Conservation (phyloP, 2,329 filamentous ascomycete species). For the Lasiodiplodia citricola region DNA sequence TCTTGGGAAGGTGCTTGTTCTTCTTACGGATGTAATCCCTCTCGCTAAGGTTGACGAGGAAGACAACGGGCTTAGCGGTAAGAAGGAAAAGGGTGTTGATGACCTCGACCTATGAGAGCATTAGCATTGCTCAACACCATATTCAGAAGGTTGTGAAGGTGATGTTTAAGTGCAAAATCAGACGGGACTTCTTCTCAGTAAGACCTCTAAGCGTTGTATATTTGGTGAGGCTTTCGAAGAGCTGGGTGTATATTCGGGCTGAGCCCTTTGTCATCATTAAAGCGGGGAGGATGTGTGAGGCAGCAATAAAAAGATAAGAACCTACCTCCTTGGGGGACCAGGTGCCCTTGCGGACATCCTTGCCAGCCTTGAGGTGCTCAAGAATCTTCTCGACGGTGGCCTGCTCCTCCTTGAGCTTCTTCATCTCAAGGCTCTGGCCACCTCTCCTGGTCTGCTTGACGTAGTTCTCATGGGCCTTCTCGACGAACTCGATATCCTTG, state of each 20-base stretch:
- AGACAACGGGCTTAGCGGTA: conserved; percentile 95
- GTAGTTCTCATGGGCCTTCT: conserved; percentile 90
- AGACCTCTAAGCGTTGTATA: conserved; percentile 75
- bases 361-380: conserved; percentile 80
- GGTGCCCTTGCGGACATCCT: conserved; percentile 88
- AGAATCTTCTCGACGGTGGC: conserved; percentile 91
- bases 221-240: conserved; percentile 89
- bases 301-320: conserved; percentile 33
- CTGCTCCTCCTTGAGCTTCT: conserved; percentile 94
- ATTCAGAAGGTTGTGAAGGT: background rate
- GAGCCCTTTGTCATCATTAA: conserved; percentile 98
- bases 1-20: conserved; percentile 97
- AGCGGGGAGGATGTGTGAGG: conserved; percentile 26
- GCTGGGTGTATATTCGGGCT: conserved; percentile 94
- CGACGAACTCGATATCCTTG: conserved; percentile 98
- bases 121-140: conserved; percentile 35
- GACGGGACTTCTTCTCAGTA: conserved; percentile 85
- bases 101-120: conserved; percentile 76
- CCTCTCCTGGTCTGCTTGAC: conserved; percentile 95
- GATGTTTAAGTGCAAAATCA: conserved; percentile 56
- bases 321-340: conserved; percentile 96
- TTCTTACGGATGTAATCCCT: conserved; percentile 98
- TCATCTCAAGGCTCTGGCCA: conserved; percentile 95
- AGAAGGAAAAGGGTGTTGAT: conserved; percentile 97
- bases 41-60: conserved; percentile 95